A percentile compares a stretch with the other conserved stretches of the same genome.
phyloP scores from a whole-genome alignment of 129 eudicot genomes.

The Artemisia tridentata region DNA sequence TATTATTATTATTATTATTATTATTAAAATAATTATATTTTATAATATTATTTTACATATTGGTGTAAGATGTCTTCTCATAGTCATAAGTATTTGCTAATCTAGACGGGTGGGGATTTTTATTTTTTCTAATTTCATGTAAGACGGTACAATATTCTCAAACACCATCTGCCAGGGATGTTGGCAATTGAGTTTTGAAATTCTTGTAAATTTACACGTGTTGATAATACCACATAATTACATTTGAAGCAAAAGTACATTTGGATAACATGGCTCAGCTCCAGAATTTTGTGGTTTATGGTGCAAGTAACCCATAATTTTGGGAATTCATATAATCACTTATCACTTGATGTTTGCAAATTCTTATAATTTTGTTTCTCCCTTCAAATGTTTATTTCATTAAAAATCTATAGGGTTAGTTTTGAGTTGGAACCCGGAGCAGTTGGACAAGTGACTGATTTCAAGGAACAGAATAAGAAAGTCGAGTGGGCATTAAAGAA shows the following conservation, averaged over 20 bases:
- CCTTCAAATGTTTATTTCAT: not conserved
- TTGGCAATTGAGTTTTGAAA: not conserved
- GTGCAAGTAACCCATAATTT: no score
- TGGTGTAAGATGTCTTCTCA: not conserved
- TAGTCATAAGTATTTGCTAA: not conserved
- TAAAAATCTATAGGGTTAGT: conserved; percentile 57
- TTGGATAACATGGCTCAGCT: not conserved
- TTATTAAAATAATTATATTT: not conserved
- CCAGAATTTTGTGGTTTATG: not conserved
- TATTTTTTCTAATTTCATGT: not conserved
- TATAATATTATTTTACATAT: not conserved
- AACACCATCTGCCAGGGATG: not conserved
- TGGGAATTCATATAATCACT: no score
- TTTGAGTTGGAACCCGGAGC: conserved; percentile 91
- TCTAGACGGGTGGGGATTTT: not conserved
- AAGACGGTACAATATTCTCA: not conserved
- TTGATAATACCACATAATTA: not conserved
- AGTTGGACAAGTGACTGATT: conserved; percentile 83
- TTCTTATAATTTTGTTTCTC: not conserved
- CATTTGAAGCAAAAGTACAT: not conserved
- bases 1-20: no score
- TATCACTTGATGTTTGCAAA: not conserved
- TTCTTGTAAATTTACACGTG: not conserved
- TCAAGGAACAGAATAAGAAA: conserved; percentile 80
- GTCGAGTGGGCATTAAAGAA: conserved; percentile 87